Base-by-base conservation (phyloP, 2,329 filamentous ascomycete species). In the Westerdykella sp. region DNA sequence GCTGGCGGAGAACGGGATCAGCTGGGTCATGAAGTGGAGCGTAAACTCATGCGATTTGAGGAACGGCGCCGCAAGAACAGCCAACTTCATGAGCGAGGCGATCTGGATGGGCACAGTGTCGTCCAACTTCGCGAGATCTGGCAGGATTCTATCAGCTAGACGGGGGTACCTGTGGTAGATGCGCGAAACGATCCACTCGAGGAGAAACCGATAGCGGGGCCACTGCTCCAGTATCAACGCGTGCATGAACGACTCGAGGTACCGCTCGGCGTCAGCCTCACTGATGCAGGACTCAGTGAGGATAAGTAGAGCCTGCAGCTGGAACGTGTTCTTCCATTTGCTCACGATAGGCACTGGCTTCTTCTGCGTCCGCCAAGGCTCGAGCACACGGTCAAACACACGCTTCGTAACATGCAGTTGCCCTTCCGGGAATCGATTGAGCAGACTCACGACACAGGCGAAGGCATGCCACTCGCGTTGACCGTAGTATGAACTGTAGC, bases 241-340 rank as follows among this genome's bases (percentile, higher is more conserved):
- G 37, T 65, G 58, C 45, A 67, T 63, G 30, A 74, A 59, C 2
- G 59, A 49, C 5, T 64, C 58, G 12, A 73, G 51, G 37, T 71
- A 64, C 1, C 45, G 16, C 13, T 60, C 53, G 1, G 57, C 60
- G 15, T 68, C 50, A 0, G 42, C 43, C 6, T 58, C 50, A 7
- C 34, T 34, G 1, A 69, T 44, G 28, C 62, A 64, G 23, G 63
- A 62, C 42, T 74, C 69, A 6, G 55, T 54, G 13, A 73, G 63
- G 0, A 75, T 43, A 1, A 75, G 53, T 56, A 74, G 65, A 14
- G 67, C 59, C 42, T 75, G 72, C 9, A 75, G 55, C 44, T 75
- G 73, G n/a, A 72, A 47, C 0, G 68, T 65, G n/a, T 67, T 64
- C 49, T 76, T 76, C 71, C 71, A 75, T 37, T 68, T 67, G 45